Percentiles rank a stretch among this genome's conserved stretches.
Evolutionary conservation across 2,329 filamentous ascomycete species (phyloP).

Genomic region (Orbilia oligospora): DNA sequence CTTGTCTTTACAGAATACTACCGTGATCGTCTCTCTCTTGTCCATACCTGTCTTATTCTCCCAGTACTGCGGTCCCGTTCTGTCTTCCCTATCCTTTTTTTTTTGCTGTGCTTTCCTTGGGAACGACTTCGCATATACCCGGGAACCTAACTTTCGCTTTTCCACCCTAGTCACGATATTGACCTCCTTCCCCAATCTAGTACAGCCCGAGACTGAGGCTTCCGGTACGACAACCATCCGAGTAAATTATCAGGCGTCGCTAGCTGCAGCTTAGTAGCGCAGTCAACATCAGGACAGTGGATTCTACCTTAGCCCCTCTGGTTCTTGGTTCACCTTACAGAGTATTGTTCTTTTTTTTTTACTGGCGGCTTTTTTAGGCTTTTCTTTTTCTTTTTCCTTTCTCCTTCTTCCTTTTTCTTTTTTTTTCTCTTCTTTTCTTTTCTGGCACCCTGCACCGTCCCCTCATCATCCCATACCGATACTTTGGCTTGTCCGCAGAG

Average conservation of each 20-base stretch:
- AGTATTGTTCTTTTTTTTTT: too few species aligned
- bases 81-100: slow-evolving; percentile 25
- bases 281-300: slow-evolving; percentile 41
- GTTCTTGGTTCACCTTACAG: slow-evolving; percentile 47
- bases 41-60: slow-evolving; percentile 7
- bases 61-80: background rate
- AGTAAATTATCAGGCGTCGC: slow-evolving; percentile 60
- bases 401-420: background rate
- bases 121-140: slow-evolving; percentile 51
- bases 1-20: slow-evolving; percentile 6
- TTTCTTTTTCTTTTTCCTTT: slow-evolving; percentile 36
- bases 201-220: slow-evolving; percentile 45
- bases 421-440: slow-evolving; percentile 8
- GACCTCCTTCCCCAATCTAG: slow-evolving; percentile 54
- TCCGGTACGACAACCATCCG: slow-evolving; percentile 58
- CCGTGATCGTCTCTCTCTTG: slow-evolving; percentile 30
- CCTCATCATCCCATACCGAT: slow-evolving; percentile 52
- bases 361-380: slow-evolving; percentile 28
- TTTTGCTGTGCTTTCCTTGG: slow-evolving; percentile 25
- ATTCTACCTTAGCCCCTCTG: slow-evolving; percentile 49
- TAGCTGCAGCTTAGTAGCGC: slow-evolving; percentile 56
- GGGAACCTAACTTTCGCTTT: slow-evolving; percentile 51
- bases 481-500: slow-evolving; percentile 60
- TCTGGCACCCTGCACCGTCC: slow-evolving; percentile 49
- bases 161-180: slow-evolving; percentile 49